Conservation (phyloP, 805 yeast genomes). For the Komagataella kurtzmanii region DNA sequence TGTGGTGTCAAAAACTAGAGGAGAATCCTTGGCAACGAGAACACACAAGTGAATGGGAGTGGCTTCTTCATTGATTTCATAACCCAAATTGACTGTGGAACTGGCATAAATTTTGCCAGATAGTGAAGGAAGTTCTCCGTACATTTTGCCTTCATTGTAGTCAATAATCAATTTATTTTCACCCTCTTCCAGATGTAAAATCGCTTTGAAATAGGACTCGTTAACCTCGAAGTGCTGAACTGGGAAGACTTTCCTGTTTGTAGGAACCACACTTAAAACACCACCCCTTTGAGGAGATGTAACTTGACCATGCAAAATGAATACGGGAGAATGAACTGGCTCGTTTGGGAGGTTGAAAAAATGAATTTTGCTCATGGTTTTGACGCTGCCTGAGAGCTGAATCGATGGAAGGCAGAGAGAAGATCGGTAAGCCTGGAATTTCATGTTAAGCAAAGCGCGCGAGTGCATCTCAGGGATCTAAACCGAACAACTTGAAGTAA, state of each 20-base stretch:
- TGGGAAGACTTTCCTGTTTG: slow-evolving; percentile 37
- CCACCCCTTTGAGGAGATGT: slow-evolving; percentile 14
- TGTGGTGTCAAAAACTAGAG: slow-evolving; percentile 60
- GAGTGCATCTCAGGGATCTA: background rate
- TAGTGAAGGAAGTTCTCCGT: slow-evolving; percentile 10
- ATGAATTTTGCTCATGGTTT: background rate
- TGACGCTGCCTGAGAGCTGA: background rate
- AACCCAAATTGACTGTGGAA: slow-evolving; percentile 20
- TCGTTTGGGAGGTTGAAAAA: slow-evolving; percentile 1
- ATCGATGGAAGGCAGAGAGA: background rate
- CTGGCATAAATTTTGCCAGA: slow-evolving; percentile 6
- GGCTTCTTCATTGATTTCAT: slow-evolving; percentile 43
- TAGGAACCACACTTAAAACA: slow-evolving; percentile 27
- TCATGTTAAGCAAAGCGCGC: background rate
- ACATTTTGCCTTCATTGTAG: slow-evolving; percentile 28
- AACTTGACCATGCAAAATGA: slow-evolving; percentile 34
- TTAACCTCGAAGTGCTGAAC: slow-evolving; percentile 60
- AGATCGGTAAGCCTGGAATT: background rate
- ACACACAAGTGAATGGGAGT: slow-evolving; percentile 77
- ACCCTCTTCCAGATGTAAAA: slow-evolving; percentile 62
- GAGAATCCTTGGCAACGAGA: slow-evolving; percentile 65
- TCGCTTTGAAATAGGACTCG: slow-evolving; percentile 59
- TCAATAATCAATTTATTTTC: slow-evolving; percentile 41
- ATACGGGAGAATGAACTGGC: slow-evolving; percentile 29
- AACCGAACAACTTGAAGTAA: background rate